A percentile compares a stretch with the other conserved stretches of the same genome.
phyloP scores from a whole-genome alignment of 192 early-diverging fungal species.

The Backusella circina region DNA sequence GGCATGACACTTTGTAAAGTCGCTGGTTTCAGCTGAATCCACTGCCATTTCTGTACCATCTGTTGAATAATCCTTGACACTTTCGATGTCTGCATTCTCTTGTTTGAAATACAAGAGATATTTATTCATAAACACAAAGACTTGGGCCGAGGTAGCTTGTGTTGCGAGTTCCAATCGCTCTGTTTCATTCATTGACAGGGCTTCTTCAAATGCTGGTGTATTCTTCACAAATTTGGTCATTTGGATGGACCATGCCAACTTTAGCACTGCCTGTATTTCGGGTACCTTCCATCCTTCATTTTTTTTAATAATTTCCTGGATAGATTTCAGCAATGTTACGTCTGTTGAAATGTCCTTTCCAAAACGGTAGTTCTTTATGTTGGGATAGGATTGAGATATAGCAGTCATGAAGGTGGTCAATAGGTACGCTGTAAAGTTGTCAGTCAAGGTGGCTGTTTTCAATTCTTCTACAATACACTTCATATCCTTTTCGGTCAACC shows the following conservation, averaged over 20 bases:
- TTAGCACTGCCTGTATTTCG: slow-evolving; percentile 32
- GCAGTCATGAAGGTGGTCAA: slow-evolving; percentile 34
- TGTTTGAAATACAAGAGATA: slow-evolving; percentile 55
- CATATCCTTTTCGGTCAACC: slow-evolving; percentile 30
- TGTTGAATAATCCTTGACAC: no score
- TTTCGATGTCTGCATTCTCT: not conserved
- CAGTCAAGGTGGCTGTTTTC: slow-evolving; percentile 32
- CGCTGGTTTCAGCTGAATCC: not conserved
- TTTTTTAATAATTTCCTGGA: slow-evolving; percentile 21
- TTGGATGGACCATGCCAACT: slow-evolving; percentile 60
- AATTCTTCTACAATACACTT: slow-evolving; percentile 25
- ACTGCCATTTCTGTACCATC: not conserved
- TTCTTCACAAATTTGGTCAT: slow-evolving; percentile 45
- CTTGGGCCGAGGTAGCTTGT: slow-evolving; percentile 49
- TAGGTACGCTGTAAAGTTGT: slow-evolving; percentile 34
- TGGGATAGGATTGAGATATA: slow-evolving; percentile 17
- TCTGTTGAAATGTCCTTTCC: slow-evolving; percentile 17
- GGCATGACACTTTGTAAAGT: slow-evolving; percentile 5
- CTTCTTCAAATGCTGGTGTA: slow-evolving; percentile 40
- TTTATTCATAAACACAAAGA: slow-evolving; percentile 61
- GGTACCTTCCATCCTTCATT: slow-evolving; percentile 37
- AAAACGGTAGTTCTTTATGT: not conserved
- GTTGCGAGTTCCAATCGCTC: slow-evolving; percentile 47
- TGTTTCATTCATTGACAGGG: slow-evolving; percentile 37
- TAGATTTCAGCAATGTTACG: slow-evolving; percentile 10